These are phyloP conservation scores for Aspergillus caelatus DNA, from an alignment of 2,329 filamentous ascomycete species.

Conservation along the genomic window DNA sequence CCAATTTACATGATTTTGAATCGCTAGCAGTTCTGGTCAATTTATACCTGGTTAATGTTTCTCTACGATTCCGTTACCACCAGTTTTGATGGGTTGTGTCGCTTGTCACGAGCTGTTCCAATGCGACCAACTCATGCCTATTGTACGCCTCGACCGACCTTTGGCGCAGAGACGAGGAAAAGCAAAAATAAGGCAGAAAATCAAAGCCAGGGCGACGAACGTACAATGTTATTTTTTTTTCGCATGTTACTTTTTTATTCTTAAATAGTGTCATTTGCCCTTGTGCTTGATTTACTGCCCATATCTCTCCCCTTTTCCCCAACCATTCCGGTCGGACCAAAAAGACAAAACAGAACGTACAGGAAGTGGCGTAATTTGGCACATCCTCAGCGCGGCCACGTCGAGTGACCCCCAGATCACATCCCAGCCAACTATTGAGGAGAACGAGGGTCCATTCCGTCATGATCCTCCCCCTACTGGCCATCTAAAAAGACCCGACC, in stretches of 20 bases:
- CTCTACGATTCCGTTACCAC: background rate
- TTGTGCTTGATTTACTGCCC: background rate
- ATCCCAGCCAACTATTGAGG: constrained; percentile 20
- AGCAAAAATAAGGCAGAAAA: constrained; percentile 3
- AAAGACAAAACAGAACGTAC: constrained; percentile 12
- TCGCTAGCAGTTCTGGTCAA: background rate
- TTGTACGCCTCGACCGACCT: constrained; percentile 2
- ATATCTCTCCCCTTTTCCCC: background rate
- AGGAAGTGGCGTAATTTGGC: constrained; percentile 25
- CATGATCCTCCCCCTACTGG: constrained; percentile 13
- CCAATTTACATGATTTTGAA: constrained; percentile 7
- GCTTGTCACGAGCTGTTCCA: constrained; percentile 5
- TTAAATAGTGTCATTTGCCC: background rate
- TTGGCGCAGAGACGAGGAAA: constrained; percentile 7
- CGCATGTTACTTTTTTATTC: background rate
- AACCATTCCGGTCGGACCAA: constrained; percentile 12
- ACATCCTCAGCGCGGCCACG: constrained; percentile 34
- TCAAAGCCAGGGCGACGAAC: background rate
- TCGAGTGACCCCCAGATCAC: constrained; percentile 30
- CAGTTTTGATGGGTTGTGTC: constrained; percentile 2
- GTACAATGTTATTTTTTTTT: background rate
- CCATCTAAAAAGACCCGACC: constrained; percentile 10
- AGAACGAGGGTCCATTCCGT: constrained; percentile 14
- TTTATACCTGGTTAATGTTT: background rate
- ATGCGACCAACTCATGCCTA: constrained; percentile 9